Evolutionary conservation across 2,329 filamentous ascomycete species (phyloP).

Genomic region (Colletotrichum paranaense): DNA sequence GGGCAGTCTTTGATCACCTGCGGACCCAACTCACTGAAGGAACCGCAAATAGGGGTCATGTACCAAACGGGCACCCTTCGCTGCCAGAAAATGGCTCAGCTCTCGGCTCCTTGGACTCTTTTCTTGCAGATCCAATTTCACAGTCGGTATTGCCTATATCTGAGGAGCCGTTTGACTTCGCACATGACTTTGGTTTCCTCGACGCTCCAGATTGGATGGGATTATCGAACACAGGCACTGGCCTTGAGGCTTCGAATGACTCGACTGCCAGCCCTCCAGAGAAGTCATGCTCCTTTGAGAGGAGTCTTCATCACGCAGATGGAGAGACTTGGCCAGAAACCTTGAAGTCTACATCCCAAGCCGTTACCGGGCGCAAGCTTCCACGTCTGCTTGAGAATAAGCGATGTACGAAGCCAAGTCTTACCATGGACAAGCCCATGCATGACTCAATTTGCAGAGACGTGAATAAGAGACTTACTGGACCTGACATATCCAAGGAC

Average conservation of each 20-base stretch:
- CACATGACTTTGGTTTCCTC: background rate
- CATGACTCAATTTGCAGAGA: background rate
- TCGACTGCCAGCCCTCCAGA: background rate
- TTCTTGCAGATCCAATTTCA: background rate
- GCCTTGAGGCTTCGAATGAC: background rate
- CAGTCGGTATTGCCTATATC: background rate
- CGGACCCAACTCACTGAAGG: background rate
- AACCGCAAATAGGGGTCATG: background rate
- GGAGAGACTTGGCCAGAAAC: too few species aligned
- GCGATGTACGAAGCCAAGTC: background rate
- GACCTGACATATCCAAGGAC: background rate
- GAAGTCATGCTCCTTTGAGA: background rate
- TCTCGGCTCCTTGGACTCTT: background rate
- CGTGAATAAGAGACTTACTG: background rate
- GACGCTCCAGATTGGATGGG: background rate
- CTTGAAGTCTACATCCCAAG: background rate
- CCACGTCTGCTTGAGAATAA: background rate
- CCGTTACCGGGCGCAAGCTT: background rate
- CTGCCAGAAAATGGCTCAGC: background rate
- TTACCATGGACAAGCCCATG: background rate
- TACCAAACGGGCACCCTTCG: background rate
- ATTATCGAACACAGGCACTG: background rate
- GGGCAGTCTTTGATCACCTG: background rate
- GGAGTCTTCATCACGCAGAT: background rate
- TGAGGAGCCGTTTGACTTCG: background rate